A percentile compares a stretch with the other conserved stretches of the same genome.
Evolutionary conservation across 257 asterid species (phyloP).

Genomic region (Salvia rosmarinus): DNA sequence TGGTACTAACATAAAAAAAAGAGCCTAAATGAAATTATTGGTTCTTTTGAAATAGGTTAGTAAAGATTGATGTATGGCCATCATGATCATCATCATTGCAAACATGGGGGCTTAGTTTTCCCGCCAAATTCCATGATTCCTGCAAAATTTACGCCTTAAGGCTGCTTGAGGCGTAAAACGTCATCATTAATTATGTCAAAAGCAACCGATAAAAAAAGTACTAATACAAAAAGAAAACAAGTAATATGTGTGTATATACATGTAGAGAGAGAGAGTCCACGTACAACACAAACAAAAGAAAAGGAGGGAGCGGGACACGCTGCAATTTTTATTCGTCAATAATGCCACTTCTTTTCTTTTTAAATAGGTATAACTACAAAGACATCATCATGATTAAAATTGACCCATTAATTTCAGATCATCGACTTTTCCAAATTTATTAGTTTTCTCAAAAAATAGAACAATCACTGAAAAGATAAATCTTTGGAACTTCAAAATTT

Average conservation of each 20-base stretch:
- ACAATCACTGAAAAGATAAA: not conserved
- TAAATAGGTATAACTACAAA: not conserved
- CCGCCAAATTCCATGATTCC: conserved; percentile 40
- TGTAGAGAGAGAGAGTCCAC: not conserved
- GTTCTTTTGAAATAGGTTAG: conserved; percentile 38
- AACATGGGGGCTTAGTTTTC: conserved; percentile 9
- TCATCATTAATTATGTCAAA: conserved; percentile 27
- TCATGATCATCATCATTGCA: conserved; percentile 21
- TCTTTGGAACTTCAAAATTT: not conserved
- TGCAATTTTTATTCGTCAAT: conserved; percentile 19
- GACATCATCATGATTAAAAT: not conserved
- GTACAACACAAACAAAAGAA: not conserved
- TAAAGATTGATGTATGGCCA: conserved; percentile 23
- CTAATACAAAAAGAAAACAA: no score
- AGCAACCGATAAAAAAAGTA: no score
- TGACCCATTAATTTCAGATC: not conserved
- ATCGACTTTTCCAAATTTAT: not conserved
- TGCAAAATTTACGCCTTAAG: conserved; percentile 50
- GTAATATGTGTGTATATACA: no score
- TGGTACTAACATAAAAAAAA: no score
- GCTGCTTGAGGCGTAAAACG: conserved; percentile 20
- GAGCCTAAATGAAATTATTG: conserved; percentile 52
- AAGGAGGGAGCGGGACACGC: conserved; percentile 2
- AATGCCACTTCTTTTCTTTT: not conserved
- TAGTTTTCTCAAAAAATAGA: not conserved